Evolutionary conservation across 2,329 filamentous ascomycete species (phyloP).

Genomic region (Paecilomyces sp.): DNA sequence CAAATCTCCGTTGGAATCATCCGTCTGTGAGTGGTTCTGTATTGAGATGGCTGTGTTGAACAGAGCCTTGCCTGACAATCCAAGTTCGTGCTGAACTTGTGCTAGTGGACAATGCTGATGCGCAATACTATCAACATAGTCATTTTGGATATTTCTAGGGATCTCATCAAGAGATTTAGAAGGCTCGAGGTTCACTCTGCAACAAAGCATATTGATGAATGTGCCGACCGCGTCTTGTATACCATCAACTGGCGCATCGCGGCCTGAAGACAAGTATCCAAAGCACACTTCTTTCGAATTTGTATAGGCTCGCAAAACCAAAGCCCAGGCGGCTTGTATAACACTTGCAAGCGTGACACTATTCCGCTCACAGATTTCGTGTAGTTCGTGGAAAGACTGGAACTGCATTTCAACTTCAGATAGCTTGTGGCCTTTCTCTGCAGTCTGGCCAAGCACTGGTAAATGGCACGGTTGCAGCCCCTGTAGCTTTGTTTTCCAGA

Average conservation of each 20-base stretch:
- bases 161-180: conserved; percentile 31
- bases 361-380: conserved; percentile 23
- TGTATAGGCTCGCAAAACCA: conserved; percentile 27
- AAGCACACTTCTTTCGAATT: conserved; percentile 33
- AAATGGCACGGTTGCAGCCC: conserved; percentile 26
- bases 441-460: conserved; percentile 5
- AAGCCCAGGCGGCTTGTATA: conserved; percentile 31
- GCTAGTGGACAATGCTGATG: conserved; percentile 46
- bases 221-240: conserved; percentile 42
- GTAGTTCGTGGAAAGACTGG: conserved; percentile 20
- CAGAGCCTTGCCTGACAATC: conserved; percentile 24
- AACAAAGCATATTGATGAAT: conserved; percentile 52
- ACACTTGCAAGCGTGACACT: conserved; percentile 29
- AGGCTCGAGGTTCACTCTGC: conserved; percentile 34
- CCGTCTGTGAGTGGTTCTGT: conserved; percentile 25
- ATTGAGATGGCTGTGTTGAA: conserved; percentile 39
- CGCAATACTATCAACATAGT: conserved; percentile 40
- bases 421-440: conserved; percentile 12
- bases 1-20: conserved; percentile 16
- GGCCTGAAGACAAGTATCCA: conserved; percentile 33
- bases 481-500: conserved; percentile 29
- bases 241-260: conserved; percentile 39
- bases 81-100: conserved; percentile 38
- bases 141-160: conserved; percentile 38
- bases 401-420: conserved; percentile 21